Conservation (phyloP, 352 stramenopile species). For the Phytophthora syringae region DNA sequence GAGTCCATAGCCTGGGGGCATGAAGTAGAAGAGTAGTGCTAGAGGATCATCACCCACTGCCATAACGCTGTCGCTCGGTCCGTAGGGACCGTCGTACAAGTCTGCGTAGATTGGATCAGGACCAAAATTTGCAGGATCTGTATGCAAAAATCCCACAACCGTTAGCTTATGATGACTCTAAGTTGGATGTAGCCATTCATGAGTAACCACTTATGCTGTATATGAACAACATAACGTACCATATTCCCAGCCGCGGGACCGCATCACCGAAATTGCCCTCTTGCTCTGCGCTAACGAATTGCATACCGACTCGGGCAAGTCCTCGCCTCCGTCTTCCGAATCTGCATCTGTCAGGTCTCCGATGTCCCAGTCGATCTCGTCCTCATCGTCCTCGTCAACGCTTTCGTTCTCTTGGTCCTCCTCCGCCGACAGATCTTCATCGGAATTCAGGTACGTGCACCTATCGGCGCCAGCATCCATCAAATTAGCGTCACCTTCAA, state of each 20-base stretch:
- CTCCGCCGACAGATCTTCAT: background rate
- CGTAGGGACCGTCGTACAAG: no score
- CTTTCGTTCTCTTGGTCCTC: background rate
- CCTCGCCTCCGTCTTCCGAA: background rate
- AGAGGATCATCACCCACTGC: no score
- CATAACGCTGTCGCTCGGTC: no score
- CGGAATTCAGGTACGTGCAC: background rate
- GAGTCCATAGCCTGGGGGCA: background rate
- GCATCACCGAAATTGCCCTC: background rate
- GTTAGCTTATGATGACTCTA: no score
- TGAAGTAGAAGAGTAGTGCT: no score
- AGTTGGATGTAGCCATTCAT: no score
- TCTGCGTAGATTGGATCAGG: no score
- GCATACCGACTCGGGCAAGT: background rate
- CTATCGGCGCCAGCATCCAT: background rate
- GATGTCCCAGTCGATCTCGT: background rate
- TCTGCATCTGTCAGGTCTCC: background rate
- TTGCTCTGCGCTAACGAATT: background rate
- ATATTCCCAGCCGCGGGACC: background rate
- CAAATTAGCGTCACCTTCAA: background rate
- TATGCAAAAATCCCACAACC: no score
- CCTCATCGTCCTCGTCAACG: background rate
- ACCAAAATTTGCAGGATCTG: no score
- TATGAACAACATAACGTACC: no score
- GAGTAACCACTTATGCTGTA: no score